phyloP scores from a whole-genome alignment of 2,329 filamentous ascomycete genomes.

The Clonostachys sp. region DNA sequence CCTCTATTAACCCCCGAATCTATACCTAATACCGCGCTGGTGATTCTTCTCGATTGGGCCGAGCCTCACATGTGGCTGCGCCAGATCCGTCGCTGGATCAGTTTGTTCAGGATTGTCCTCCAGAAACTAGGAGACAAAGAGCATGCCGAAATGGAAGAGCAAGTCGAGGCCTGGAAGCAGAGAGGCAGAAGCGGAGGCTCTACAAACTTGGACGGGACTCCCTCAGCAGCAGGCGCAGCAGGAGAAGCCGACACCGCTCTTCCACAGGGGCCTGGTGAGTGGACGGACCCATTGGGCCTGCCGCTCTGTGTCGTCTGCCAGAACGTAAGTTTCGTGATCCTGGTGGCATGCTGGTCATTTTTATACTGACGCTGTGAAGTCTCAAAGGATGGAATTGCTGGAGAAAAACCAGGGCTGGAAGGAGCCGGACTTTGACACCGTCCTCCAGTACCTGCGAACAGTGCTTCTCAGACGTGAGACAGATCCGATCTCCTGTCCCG shows the following conservation, averaged over 20 bases:
- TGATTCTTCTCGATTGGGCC: conserved; percentile 93
- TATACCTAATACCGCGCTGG: conserved; percentile 80
- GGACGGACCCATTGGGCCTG: conserved; percentile 84
- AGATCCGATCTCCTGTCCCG: conserved; percentile 23
- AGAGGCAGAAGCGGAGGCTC: conserved; percentile 62
- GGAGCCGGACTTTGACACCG: conserved; percentile 94
- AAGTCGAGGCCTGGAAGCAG: conserved; percentile 76
- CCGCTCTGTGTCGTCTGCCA: conserved; percentile 94
- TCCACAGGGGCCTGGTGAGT: conserved; percentile 83
- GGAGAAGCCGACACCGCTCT: conserved; percentile 65
- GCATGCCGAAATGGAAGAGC: conserved; percentile 81
- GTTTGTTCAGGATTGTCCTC: conserved; percentile 74
- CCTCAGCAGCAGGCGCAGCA: conserved; percentile 42
- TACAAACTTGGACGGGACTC: conserved; percentile 57
- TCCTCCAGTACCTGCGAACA: conserved; percentile 88
- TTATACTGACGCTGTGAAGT: conserved; percentile 36
- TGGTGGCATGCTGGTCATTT: neutral
- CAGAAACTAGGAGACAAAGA: conserved; percentile 69
- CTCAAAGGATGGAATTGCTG: conserved; percentile 84
- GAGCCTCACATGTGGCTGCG: conserved; percentile 90
- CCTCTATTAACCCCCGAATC: conserved; percentile 81
- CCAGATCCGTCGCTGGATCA: conserved; percentile 84
- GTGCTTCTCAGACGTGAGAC: conserved; percentile 72
- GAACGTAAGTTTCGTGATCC: conserved; percentile 55
- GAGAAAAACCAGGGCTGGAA: conserved; percentile 92